Conservation (phyloP, 805 yeast species). For the Kuraishia molischiana region DNA sequence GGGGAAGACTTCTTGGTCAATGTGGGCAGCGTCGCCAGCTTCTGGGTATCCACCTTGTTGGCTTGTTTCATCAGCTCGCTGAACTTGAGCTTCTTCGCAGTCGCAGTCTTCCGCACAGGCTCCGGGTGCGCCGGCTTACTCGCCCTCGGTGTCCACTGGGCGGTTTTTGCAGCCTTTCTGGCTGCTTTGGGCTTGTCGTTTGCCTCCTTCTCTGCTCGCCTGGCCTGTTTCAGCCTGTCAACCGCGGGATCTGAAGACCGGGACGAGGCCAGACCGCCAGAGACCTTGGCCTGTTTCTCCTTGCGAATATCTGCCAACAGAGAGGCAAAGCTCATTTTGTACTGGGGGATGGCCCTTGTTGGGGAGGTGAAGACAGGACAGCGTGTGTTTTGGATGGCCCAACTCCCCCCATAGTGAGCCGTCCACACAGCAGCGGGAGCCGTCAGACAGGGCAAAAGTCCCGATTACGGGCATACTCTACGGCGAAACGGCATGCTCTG, state of each 20-base stretch:
- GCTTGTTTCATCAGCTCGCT: conserved; percentile 66
- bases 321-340: conserved; percentile 14
- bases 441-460: no score
- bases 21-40: conserved; percentile 27
- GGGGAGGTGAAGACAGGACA: no score
- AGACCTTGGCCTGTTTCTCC: conserved; percentile 8
- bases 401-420: no score
- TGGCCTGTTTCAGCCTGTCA: conserved; percentile 2
- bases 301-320: conserved; percentile 19
- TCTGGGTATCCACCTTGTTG: conserved; percentile 40
- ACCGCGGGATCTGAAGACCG: conserved; percentile 1
- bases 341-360: not conserved
- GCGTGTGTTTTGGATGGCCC: no score
- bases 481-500: no score
- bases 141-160: conserved; percentile 1
- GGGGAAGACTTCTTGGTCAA: conserved; percentile 14
- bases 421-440: no score
- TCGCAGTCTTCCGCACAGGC: not conserved
- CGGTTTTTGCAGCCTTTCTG: conserved; percentile 3
- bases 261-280: no score
- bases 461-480: no score
- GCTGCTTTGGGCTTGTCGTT: conserved; percentile 4
- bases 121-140: conserved; percentile 1
- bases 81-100: conserved; percentile 41
- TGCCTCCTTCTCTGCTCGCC: conserved; percentile 5